Base-by-base conservation (phyloP, 2,329 filamentous ascomycete species). In the Hymenotorrendiella dingleyae region DNA sequence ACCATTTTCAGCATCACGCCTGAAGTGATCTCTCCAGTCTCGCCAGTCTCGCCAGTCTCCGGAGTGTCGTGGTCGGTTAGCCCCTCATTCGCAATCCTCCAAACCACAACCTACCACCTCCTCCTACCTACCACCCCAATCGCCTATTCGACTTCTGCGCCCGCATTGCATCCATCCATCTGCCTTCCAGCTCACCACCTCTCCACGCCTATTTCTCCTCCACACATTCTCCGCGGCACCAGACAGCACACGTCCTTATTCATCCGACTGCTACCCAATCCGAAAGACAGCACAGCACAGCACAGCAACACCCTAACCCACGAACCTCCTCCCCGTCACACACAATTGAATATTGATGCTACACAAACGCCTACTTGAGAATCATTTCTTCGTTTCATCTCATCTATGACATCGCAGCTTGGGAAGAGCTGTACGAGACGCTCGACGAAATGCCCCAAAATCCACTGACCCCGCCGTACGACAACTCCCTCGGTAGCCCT, bases 401-500 rank as follows among this genome's bases (percentile, higher is more conserved):
- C 43, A 46, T 46, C 43, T 52, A 50, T 50, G 50, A 48, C 39
- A 48, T 48, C 40, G 36, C 38, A 9, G 26, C 26, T 38, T 36
- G 36, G 28, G 39, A 28, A 46, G 38, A 45, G 44, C 45, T 20
- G 43, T 29, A 38, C 40, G 36, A 51, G 49, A 42, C 46, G 45
- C 40, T 46, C 45, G 46, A 40, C 42, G 51, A 43, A 47, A 60
- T 60, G 56, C 47, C 49, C 39, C 42, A 45, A 34, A 44, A 50
- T 46, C 53, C 51, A 17, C 42, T 54, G 26, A 55, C 54, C 43
- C 54, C 54, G 29, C 52, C 50, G 10, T 47, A 48, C 40, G 54
- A 54, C 40, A 24, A 48, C 41, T 51, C 50, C 26, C 24, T 45
- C 42, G 32, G 16, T 24, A 50, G 53, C 37, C 30, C 43, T 34